Evolutionary conservation across 768 basidiomycete species (phyloP).

Genomic region (Holtermanniella nyarrowii): DNA sequence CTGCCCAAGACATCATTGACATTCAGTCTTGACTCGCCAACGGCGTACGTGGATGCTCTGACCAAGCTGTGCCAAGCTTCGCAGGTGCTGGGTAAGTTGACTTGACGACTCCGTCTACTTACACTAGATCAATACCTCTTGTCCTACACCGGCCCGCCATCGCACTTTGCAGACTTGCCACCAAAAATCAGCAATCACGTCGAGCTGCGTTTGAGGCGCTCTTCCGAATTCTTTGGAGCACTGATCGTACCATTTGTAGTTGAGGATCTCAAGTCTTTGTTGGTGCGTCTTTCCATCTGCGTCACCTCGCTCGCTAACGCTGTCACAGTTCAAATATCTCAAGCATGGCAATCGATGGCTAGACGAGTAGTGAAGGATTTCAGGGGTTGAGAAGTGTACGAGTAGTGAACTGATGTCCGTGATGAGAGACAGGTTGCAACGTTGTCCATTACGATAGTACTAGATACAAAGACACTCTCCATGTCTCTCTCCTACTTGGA

Average conservation of each 20-base stretch:
- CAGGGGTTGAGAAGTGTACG: too few species aligned
- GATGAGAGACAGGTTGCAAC: too few species aligned
- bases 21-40: not conserved
- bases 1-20: not conserved
- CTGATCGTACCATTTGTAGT: constrained; percentile 11
- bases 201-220: constrained; percentile 5
- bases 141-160: not conserved
- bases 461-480: too few species aligned
- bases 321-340: constrained; percentile 9
- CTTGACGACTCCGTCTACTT: not conserved
- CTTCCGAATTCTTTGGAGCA: constrained; percentile 8
- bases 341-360: constrained; percentile 10
- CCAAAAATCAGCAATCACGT: not conserved
- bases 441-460: too few species aligned
- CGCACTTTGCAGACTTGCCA: not conserved
- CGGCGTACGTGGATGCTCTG: not conserved
- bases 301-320: too few species aligned
- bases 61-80: not conserved
- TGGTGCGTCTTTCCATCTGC: constrained; percentile 5
- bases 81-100: not conserved
- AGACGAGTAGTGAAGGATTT: constrained; percentile 5
- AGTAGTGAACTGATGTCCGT: too few species aligned
- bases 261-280: constrained; percentile 8
- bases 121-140: not conserved
- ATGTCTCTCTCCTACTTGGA: not conserved